Evolutionary conservation across 192 early-diverging fungal species (phyloP).

Genomic region (Entrophospora sp.): DNA sequence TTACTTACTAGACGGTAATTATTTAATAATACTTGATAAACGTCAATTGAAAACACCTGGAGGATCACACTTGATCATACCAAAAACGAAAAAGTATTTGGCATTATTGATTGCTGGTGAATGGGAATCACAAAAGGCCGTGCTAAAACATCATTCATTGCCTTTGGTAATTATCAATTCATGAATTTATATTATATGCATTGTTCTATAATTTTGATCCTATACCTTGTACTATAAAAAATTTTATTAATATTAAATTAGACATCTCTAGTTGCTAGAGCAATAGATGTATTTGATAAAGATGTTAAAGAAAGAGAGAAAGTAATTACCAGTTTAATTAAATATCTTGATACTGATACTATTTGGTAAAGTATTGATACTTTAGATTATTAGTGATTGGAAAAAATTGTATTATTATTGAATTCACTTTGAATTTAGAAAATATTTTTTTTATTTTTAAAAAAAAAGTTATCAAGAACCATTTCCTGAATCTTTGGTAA

Average conservation of each 20-base stretch:
- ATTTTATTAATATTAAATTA: constrained; percentile 16
- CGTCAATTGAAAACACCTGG: constrained; percentile 76
- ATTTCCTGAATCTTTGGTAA: constrained; percentile 68
- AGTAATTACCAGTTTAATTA: constrained; percentile 67
- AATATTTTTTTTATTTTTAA: neutral
- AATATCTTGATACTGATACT: constrained; percentile 84
- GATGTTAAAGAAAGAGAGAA: constrained; percentile 36
- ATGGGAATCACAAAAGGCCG: constrained; percentile 82
- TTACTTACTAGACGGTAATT: neutral
- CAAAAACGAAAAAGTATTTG: constrained; percentile 45
- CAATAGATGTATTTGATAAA: constrained; percentile 64
- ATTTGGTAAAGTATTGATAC: constrained; percentile 45
- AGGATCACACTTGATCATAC: constrained; percentile 57
- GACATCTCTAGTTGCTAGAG: constrained; percentile 83
- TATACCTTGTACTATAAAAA: neutral
- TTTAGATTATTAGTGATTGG: too few relatives aligned
- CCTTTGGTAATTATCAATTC: constrained; percentile 55
- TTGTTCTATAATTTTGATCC: neutral
- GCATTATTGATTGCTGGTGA: constrained; percentile 83
- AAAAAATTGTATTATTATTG: too few relatives aligned
- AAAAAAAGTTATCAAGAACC: constrained; percentile 58
- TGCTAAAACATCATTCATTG: constrained; percentile 76
- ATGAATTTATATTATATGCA: neutral
- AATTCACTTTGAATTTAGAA: neutral
- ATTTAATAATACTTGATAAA: constrained; percentile 62